These are phyloP conservation scores for Debaryomyces tyrocola DNA, from an alignment of 805 yeast genomes.

Conservation along the genomic window DNA sequence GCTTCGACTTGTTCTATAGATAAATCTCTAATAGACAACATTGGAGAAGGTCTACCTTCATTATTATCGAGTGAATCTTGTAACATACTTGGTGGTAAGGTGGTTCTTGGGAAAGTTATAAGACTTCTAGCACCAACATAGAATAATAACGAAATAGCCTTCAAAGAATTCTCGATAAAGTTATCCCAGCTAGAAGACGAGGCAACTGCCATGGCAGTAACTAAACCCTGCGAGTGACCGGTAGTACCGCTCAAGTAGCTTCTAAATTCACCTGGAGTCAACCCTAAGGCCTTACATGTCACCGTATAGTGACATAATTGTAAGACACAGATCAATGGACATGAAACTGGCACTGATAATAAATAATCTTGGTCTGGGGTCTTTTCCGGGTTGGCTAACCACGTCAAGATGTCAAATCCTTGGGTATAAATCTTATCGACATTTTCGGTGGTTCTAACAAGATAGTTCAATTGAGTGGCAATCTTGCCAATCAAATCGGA, in stretches of 20 bases:
- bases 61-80: conserved; percentile 91
- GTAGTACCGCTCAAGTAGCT: conserved; percentile 69
- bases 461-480: conserved; percentile 63
- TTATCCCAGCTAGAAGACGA: conserved; percentile 81
- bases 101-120: conserved; percentile 87
- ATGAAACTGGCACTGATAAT: conserved; percentile 87
- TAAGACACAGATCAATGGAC: conserved; percentile 96
- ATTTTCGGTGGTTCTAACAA: conserved; percentile 70
- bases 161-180: conserved; percentile 67
- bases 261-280: conserved; percentile 87
- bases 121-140: conserved; percentile 92
- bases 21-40: conserved; percentile 92
- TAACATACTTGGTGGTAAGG: conserved; percentile 88
- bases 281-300: conserved; percentile 79
- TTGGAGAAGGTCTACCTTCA: conserved; percentile 97
- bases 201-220: conserved; percentile 90
- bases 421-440: conserved; percentile 89
- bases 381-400: conserved; percentile 83
- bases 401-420: conserved; percentile 83
- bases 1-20: conserved; percentile 74
- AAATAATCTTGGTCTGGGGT: conserved; percentile 90
- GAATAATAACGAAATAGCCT: conserved; percentile 83
- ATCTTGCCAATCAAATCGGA: conserved; percentile 67
- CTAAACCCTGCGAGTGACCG: conserved; percentile 90
- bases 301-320: conserved; percentile 92